Evolutionary conservation across 1,284 basidiomycete species (phyloP), one percentile per base, ranked within the genome.

Genomic region (Naganishia albida): DNA sequence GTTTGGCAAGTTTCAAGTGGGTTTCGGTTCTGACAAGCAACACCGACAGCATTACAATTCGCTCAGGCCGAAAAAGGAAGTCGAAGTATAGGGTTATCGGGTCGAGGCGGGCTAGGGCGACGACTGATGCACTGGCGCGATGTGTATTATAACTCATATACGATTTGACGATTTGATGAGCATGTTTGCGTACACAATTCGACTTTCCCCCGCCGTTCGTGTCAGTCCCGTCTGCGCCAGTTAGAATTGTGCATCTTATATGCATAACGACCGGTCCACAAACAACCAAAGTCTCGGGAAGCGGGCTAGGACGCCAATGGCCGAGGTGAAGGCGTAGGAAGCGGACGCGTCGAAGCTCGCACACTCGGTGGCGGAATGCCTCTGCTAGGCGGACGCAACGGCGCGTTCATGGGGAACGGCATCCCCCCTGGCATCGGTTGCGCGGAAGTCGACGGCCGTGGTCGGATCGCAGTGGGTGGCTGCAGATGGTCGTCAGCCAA

Each of bases 21-120:
- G n/a, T n/a, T n/a, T n/a, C n/a, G n/a, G n/a, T n/a, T n/a, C n/a
- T n/a, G n/a, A n/a, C n/a, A 40, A 25, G 26, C 49, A 39, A 23
- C 38, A 7, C 30, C 42, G 66, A 42, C 73, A 93, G 91, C 91
- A 93, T 75, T 93, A 93, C 76, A 93, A 93, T 75, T 93, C 90
- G 12, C 76, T 93, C 57, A 81, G 88, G 56, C 88, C 87, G 12
- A 85, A n/a, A 34, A 46, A 16, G 42, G n/a, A 15, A 23, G 38
- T 26, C 8, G 53, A 20, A 8, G 34, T 10, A 34, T 34, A 34
- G 34, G 34, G 34, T 34, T 10, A 34, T 10, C 34, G 10, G 10
- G 34, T 34, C 34, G 34, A 10, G 10, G 34, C 34, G 34, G 10
- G 34, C 34, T 6, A 34, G 10, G 10, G 10, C 34, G 34, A 34